phyloP scores from a whole-genome alignment of 73 alveolate species.

The Paramecium caudatum region DNA sequence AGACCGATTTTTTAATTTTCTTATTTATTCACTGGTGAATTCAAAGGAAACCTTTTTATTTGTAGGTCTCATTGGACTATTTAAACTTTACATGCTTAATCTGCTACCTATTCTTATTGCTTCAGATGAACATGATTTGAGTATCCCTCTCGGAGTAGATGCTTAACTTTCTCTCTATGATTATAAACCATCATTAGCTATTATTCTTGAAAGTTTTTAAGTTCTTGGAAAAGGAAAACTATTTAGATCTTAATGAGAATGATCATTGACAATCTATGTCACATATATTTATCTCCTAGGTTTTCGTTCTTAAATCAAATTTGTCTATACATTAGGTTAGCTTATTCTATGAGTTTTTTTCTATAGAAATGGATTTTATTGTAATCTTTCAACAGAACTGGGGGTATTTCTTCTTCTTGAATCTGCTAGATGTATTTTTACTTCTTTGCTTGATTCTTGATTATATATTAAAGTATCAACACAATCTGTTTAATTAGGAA shows the following conservation, averaged over 20 bases:
- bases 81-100: background rate
- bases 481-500: too few species aligned
- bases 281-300: conserved; percentile 32
- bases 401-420: conserved; percentile 28
- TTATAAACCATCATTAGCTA: background rate
- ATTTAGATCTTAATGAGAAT: background rate
- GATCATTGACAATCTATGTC: background rate
- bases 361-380: background rate
- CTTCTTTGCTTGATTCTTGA: background rate
- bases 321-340: background rate
- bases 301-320: background rate
- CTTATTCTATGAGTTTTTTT: background rate
- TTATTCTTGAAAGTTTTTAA: background rate
- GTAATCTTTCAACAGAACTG: background rate
- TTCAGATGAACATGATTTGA: conserved; percentile 34
- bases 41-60: conserved; percentile 18
- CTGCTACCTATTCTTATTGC: conserved; percentile 1
- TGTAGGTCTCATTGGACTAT: conserved; percentile 17
- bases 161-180: background rate
- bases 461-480: too few species aligned
- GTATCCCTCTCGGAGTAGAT: conserved; percentile 47
- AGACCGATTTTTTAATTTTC: background rate
- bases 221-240: conserved; percentile 21
- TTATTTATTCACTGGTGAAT: conserved; percentile 33
- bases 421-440: conserved; percentile 3